Base-by-base conservation (phyloP, 2,329 filamentous ascomycete species). In the Truncatella angustata region DNA sequence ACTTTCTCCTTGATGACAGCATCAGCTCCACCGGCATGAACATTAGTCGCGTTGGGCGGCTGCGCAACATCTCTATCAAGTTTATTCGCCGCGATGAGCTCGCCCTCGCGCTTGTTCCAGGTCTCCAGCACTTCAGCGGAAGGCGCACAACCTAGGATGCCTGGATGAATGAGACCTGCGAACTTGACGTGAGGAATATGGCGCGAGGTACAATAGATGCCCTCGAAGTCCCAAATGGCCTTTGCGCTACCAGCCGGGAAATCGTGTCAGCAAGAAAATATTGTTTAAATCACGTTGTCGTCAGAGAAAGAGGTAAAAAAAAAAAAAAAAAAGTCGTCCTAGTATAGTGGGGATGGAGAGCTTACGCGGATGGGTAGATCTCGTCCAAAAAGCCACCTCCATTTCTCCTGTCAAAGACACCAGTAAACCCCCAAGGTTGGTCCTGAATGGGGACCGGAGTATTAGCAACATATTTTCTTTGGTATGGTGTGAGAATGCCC, bases 361-460 rank as follows among this genome's bases (percentile, higher is more conserved):
- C 82, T 58, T 74, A 91, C 84, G 92, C 85, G 24, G 90, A 82
- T 0, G 91, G 91, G 61, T 95, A 97, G 24, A 91, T 78, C 65
- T 95, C 90, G 58, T 96, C 90, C 11, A 96, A 71, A 59, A 96
- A 96, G 0, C 92, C 91, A 7, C 92, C 92, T 5, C 92, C 92
- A 61, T 96, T 96, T 14, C 85, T 73, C 58, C 83, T 86, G 50
- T 86, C 78, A 63, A 97, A 96, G 4, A 94, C 72, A 7, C 91
- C 91, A 0, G 89, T 93, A 68, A 96, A 96, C 0, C 92, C 92
- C 92, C 92, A 96, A 21, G 50, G 34, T 16, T 51, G 49, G n/a
- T 51, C 49, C 40, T 51, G 12, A 16, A 24, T 28, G 12, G n/a
- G n/a, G 18, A 34, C 18, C n/a, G 3, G 9, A 9, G 9, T 46